A percentile compares a stretch with the other conserved stretches of the same genome.
phyloP scores from a whole-genome alignment of 106 monocot genomes.

The Dendrobium huoshanense region DNA sequence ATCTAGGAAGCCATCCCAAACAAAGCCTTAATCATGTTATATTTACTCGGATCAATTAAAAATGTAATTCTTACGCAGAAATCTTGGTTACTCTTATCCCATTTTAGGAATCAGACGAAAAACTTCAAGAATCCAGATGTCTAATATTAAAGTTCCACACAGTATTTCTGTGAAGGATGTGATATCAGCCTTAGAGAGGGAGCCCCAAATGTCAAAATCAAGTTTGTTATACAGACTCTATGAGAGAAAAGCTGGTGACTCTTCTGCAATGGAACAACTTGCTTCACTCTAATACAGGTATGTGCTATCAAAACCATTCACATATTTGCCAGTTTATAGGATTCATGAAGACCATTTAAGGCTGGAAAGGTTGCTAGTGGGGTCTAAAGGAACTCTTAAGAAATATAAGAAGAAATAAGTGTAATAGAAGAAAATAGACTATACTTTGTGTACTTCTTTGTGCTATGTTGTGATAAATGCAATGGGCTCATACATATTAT shows the following conservation, averaged over 20 bases:
- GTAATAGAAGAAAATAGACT: too few species aligned
- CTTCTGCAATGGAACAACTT: conserved; percentile 16
- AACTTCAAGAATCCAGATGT: conserved; percentile 19
- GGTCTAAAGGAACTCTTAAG: too few species aligned
- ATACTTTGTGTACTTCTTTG: too few species aligned
- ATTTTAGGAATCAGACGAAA: conserved; percentile 33
- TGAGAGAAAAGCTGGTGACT: conserved; percentile 23
- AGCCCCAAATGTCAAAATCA: conserved; percentile 72
- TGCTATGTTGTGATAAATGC: too few species aligned
- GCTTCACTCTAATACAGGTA: not conserved
- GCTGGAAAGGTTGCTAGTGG: too few species aligned
- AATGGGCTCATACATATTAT: too few species aligned
- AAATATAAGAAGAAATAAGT: too few species aligned
- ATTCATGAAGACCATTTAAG: too few species aligned
- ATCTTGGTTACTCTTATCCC: not conserved
- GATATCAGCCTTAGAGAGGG: conserved; percentile 66
- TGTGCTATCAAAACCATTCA: too few species aligned
- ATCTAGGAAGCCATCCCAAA: too few species aligned
- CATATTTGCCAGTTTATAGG: too few species aligned
- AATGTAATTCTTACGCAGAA: not conserved
- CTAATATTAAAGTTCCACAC: conserved; percentile 29
- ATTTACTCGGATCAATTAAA: too few species aligned
- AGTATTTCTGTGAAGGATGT: conserved; percentile 65
- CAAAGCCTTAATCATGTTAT: not conserved
- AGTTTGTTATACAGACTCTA: conserved; percentile 51